Percentiles rank a stretch among this genome's conserved stretches.
Evolutionary conservation across 2,329 filamentous ascomycete species (phyloP).

Genomic region (Diaporthe humulicola): DNA sequence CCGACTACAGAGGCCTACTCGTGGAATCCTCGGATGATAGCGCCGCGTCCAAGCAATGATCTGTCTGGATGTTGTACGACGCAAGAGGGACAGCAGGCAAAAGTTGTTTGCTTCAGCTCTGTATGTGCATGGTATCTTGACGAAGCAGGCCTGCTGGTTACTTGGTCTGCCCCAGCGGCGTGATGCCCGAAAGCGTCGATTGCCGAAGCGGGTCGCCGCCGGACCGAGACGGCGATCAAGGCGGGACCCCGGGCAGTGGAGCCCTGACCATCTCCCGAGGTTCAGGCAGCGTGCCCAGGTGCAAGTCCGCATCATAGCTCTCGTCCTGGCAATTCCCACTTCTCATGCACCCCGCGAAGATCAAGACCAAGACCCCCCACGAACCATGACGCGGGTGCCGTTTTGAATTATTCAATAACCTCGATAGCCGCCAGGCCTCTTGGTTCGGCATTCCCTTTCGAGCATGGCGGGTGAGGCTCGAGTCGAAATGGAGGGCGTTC

Average conservation of each 20-base stretch:
- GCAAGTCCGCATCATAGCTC: not conserved
- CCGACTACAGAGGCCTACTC: not conserved
- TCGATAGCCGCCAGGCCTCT: conserved; percentile 17
- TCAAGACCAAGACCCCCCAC: conserved; percentile 16
- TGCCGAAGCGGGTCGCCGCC: conserved; percentile 21
- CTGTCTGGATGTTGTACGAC: not conserved
- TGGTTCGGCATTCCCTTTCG: not conserved
- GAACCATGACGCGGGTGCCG: conserved; percentile 22
- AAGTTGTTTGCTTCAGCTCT: not conserved
- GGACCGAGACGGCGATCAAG: conserved; percentile 25
- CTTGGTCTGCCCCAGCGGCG: not conserved
- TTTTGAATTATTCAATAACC: not conserved
- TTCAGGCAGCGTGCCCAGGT: not conserved
- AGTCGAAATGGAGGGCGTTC: conserved; percentile 4
- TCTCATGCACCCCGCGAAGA: conserved; percentile 32
- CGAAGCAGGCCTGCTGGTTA: not conserved
- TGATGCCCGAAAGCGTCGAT: not conserved
- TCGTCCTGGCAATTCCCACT: conserved; percentile 10
- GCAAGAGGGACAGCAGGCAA: not conserved
- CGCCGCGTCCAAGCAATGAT: not conserved
- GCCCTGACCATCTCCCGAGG: not conserved
- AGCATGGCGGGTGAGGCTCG: conserved; percentile 21
- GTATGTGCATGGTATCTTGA: not conserved
- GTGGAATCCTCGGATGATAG: not conserved
- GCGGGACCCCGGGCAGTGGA: conserved; percentile 18